phyloP scores from a whole-genome alignment of 129 eudicot species.

The Mikania micrantha region DNA sequence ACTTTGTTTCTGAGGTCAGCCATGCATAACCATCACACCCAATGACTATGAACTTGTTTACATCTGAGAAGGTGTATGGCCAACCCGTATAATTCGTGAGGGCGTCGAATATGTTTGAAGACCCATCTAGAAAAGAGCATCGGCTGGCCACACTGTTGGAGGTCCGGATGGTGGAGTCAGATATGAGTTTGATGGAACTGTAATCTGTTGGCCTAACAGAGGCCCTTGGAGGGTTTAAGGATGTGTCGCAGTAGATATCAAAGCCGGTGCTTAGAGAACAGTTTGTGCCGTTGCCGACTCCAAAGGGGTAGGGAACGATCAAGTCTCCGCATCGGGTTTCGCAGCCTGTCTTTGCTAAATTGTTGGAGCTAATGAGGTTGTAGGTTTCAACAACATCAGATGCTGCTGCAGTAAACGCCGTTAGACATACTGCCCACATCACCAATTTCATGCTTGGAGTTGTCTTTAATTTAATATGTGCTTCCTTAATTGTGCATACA shows the following conservation, averaged over 20 bases:
- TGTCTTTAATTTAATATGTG: too few relatives aligned
- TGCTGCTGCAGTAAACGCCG: too few relatives aligned
- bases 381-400: not conserved
- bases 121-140: not conserved
- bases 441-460: too few relatives aligned
- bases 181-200: conserved; percentile 7
- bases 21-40: not conserved
- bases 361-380: not conserved
- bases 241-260: conserved; percentile 25
- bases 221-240: conserved; percentile 25
- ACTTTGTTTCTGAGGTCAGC: not conserved
- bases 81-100: not conserved
- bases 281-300: not conserved
- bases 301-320: not conserved
- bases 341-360: not conserved
- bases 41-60: conserved; percentile 21
- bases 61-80: conserved; percentile 17
- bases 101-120: not conserved
- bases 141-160: not conserved
- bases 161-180: conserved; percentile 8
- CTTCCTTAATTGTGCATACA: too few relatives aligned
- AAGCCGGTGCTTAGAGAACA: conserved; percentile 21
- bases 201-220: not conserved
- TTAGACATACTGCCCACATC: too few relatives aligned
- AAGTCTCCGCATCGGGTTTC: not conserved